Evolutionary conservation across 1,284 basidiomycete genomes (phyloP).

Genomic region (Termitomyces sp.): DNA sequence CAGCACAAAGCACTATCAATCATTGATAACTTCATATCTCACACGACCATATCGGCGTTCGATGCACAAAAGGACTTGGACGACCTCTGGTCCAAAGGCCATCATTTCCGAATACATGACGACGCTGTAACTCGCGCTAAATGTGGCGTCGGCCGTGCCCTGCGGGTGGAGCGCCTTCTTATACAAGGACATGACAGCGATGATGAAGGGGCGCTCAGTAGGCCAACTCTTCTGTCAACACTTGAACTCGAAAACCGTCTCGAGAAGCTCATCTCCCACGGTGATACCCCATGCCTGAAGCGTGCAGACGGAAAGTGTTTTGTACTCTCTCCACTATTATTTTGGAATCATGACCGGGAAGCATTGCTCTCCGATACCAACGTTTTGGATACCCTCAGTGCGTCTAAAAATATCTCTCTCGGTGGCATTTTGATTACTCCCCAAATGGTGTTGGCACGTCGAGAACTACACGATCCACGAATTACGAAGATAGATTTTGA

Average conservation of each 20-base stretch:
- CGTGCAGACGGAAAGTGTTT: conserved; percentile 51
- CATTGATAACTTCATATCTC: conserved; percentile 55
- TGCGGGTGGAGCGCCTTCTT: conserved; percentile 76
- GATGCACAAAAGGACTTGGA: conserved; percentile 58
- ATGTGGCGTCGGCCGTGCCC: conserved; percentile 66
- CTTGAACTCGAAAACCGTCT: conserved; percentile 60
- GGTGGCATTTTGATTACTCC: conserved; percentile 60
- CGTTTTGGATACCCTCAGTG: conserved; percentile 52
- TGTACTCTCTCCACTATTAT: conserved; percentile 65
- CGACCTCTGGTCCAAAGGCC: conserved; percentile 63
- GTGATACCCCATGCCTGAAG: conserved; percentile 47
- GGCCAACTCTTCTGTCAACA: conserved; percentile 55
- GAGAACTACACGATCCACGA: conserved; percentile 49
- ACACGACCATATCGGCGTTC: conserved; percentile 45
- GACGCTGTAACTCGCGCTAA: conserved; percentile 69
- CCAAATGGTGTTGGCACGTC: conserved; percentile 72
- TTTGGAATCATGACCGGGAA: conserved; percentile 63
- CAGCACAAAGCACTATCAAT: conserved; percentile 61
- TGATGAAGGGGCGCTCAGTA: conserved; percentile 54
- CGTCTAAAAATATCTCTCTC: conserved; percentile 46
- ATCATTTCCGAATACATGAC: conserved; percentile 55
- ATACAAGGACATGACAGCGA: conserved; percentile 52
- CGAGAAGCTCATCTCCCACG: conserved; percentile 36
- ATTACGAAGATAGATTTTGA: conserved; percentile 43
- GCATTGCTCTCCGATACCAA: conserved; percentile 48